These are phyloP conservation scores for Phytopythium chamaehyphon DNA, from an alignment of 352 stramenopile species.

Conservation along the genomic window DNA sequence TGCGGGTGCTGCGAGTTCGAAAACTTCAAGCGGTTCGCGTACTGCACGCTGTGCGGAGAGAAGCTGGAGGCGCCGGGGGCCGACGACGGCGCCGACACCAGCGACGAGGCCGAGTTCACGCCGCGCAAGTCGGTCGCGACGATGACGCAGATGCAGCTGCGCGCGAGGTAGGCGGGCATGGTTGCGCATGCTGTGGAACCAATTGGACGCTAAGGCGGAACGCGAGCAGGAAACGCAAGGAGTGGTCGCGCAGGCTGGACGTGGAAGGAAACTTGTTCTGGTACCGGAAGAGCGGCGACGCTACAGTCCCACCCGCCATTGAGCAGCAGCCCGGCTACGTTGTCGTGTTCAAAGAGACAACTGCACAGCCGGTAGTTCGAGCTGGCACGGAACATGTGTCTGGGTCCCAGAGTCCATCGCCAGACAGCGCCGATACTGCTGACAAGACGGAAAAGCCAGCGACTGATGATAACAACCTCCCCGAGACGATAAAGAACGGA, in stretches of 20 bases:
- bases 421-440: not conserved
- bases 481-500: not conserved
- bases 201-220: too few relatives aligned
- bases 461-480: conserved; percentile 1
- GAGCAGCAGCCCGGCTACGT: not conserved
- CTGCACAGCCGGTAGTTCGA: too few relatives aligned
- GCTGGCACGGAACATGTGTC: too few relatives aligned
- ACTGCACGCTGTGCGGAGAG: conserved; percentile 65
- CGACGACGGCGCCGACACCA: conserved; percentile 18
- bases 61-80: conserved; percentile 25
- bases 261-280: conserved; percentile 56
- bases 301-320: not conserved
- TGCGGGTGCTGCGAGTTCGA: conserved; percentile 62
- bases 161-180: too few relatives aligned
- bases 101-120: conserved; percentile 1
- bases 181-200: too few relatives aligned
- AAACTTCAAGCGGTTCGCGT: conserved; percentile 66
- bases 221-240: conserved; percentile 43
- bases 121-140: conserved; percentile 2
- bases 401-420: not conserved
- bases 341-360: not conserved
- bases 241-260: conserved; percentile 64
- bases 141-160: conserved; percentile 11
- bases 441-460: not conserved
- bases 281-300: conserved; percentile 22